Base-by-base conservation (phyloP, 208 protist species). In the Naegleria lovaniensis region DNA sequence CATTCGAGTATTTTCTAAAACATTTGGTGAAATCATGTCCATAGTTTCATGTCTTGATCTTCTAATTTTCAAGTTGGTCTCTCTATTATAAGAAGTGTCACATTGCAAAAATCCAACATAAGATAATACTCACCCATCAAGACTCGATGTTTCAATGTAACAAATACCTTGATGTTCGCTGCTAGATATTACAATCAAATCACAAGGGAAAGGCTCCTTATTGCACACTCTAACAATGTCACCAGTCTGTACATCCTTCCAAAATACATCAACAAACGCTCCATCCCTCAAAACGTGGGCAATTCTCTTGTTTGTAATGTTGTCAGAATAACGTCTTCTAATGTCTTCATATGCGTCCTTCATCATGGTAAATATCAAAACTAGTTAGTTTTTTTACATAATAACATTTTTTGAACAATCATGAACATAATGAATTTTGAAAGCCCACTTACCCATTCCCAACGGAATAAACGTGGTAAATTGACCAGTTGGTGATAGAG, bases 301-400 rank as follows among this genome's bases (percentile, higher is more conserved):
- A 0, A 6, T 83, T 25, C 15, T 76, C 16, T 33, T 33, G 29
- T 91, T 91, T 38, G 33, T 88, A 43, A n/a, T 76, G 5, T 7
- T 40, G 25, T 91, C 89, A 29, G 55, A 59, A n/a, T 84, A 29
- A 41, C 25, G 19, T 67, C 55, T 67, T 76, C 29, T 33, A 22
- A 89, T 92, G 76, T 94, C 93, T 58, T 94, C 93, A 88, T 83
- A 83, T 0, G 7, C 67, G 16, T 92, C 93, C 92, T 94, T 94
- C 11, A 94, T 55, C 11, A 90, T 25, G 0, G 92, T 89, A 39
- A 94, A 59, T 29, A 51, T 9, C 36, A 94, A 43, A 0, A 94
- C 92, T 51, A 67, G 55, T 67, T 67, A 67, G 11, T 67, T 15
- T 67, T 29, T 13, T 1, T 29, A 67, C 9, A 58, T 22, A 67